These are phyloP conservation scores for Agroathelia rolfsii DNA, from an alignment of 1,284 basidiomycete genomes.

Conservation along the genomic window DNA sequence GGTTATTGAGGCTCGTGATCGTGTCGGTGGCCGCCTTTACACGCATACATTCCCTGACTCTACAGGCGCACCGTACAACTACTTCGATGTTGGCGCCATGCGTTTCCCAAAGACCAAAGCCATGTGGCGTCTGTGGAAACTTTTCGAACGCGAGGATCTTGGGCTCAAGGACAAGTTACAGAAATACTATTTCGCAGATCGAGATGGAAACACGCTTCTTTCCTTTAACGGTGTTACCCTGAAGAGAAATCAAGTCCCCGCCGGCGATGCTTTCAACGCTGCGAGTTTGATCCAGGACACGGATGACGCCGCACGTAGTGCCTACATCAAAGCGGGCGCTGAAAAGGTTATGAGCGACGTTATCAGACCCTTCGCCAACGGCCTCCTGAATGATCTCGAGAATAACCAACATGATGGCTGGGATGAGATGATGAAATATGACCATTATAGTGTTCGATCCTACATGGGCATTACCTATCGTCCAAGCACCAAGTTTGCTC, in stretches of 20 bases:
- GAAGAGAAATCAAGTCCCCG: not conserved
- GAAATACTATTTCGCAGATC: constrained; percentile 3
- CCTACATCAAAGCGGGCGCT: constrained; percentile 9
- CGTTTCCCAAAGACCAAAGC: constrained; percentile 13
- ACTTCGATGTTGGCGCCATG: constrained; percentile 18
- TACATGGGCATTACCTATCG: constrained; percentile 11
- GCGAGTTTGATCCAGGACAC: not conserved
- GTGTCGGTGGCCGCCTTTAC: constrained; percentile 26
- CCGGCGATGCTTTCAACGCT: not conserved
- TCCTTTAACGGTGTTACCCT: constrained; percentile 2
- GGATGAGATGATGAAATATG: constrained; percentile 17
- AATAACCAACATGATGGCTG: constrained; percentile 15
- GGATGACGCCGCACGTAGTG: not conserved
- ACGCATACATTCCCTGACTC: constrained; percentile 20
- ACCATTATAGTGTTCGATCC: constrained; percentile 16
- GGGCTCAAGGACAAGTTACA: not conserved
- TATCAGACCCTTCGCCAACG: constrained; percentile 8
- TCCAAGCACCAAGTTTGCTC: constrained; percentile 2
- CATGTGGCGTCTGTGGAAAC: constrained; percentile 13
- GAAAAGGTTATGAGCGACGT: constrained; percentile 6
- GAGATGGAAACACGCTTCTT: constrained; percentile 1
- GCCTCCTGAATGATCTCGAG: constrained; percentile 4
- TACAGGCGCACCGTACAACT: too few relatives aligned
- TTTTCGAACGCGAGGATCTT: constrained; percentile 12
- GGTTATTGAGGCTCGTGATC: constrained; percentile 22